Conservation (phyloP, 495 filamentous ascomycete genomes). For the Paragyromitra xinjiangensis region DNA sequence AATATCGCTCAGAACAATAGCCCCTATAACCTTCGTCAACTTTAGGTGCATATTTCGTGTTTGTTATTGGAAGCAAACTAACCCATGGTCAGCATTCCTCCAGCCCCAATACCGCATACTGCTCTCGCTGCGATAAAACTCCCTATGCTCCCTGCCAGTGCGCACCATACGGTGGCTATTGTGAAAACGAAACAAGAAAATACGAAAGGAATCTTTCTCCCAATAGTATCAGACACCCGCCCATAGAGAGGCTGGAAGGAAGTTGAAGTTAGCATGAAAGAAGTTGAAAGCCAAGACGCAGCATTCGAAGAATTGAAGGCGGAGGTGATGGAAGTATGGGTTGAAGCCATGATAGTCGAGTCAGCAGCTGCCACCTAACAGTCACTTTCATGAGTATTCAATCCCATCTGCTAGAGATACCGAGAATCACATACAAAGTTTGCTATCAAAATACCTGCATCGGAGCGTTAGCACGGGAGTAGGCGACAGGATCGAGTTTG, state of each 20-base stretch:
- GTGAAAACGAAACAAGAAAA: conserved; percentile 71
- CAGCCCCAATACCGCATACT: conserved; percentile 77
- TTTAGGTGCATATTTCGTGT: neutral
- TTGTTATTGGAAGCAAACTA: conserved; percentile 10
- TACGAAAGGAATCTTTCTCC: conserved; percentile 74
- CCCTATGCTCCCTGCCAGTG: conserved; percentile 72
- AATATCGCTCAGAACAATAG: conserved; percentile 77
- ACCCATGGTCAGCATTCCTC: conserved; percentile 76
- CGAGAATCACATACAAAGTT: conserved; percentile 41
- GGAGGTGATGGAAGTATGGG: conserved; percentile 82
- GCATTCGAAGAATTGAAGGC: conserved; percentile 77
- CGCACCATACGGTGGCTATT: conserved; percentile 75
- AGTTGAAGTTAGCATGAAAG: conserved; percentile 79
- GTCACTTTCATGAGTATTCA: neutral
- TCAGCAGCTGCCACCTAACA: conserved; percentile 71
- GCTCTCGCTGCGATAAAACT: conserved; percentile 78
- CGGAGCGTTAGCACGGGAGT: conserved; percentile 1
- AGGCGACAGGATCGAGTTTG: neutral
- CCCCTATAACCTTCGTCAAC: conserved; percentile 52
- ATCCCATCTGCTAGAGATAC: neutral
- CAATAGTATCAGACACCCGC: conserved; percentile 75
- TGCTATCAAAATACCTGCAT: conserved; percentile 46
- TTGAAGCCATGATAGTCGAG: conserved; percentile 80
- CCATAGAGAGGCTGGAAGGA: conserved; percentile 78
- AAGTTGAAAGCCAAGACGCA: conserved; percentile 82